Evolutionary conservation across 2,329 filamentous ascomycete genomes (phyloP).

Genomic region (Boeremia exigua): DNA sequence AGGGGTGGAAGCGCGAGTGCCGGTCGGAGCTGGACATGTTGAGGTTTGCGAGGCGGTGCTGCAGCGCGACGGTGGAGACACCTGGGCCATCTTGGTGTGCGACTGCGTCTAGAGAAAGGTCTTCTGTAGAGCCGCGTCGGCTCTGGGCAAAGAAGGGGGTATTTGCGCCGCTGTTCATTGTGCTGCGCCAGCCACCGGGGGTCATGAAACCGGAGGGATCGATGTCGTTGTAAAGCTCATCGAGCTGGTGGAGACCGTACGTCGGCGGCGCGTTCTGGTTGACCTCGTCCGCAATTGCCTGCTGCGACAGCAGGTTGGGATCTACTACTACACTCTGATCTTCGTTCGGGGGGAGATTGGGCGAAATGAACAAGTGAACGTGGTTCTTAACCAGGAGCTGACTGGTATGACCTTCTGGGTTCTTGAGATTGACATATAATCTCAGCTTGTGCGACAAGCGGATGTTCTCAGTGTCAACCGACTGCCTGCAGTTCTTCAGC

Average conservation of each 20-base stretch:
- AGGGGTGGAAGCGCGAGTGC: slow-evolving; percentile 30
- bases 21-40: slow-evolving; percentile 46
- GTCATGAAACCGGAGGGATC: slow-evolving; percentile 83
- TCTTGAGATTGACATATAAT: slow-evolving; percentile 87
- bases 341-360: slow-evolving; percentile 87
- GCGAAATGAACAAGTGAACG: slow-evolving; percentile 93
- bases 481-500: slow-evolving; percentile 83
- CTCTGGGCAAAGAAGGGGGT: slow-evolving; percentile 78
- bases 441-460: slow-evolving; percentile 93
- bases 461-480: slow-evolving; percentile 86
- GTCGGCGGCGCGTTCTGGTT: slow-evolving; percentile 81
- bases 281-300: slow-evolving; percentile 60
- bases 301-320: slow-evolving; percentile 45
- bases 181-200: slow-evolving; percentile 66
- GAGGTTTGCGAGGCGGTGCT: slow-evolving; percentile 69
- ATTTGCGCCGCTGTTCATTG: slow-evolving; percentile 62
- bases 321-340: slow-evolving; percentile 72
- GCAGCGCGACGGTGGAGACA: slow-evolving; percentile 67
- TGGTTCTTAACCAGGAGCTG: slow-evolving; percentile 92
- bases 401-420: slow-evolving; percentile 92
- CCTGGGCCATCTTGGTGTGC: slow-evolving; percentile 45
- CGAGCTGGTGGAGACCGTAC: slow-evolving; percentile 88
- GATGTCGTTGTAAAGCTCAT: slow-evolving; percentile 88
- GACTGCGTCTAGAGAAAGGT: slow-evolving; percentile 65
- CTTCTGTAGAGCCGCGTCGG: slow-evolving; percentile 79